Evolutionary conservation across 2,329 filamentous ascomycete species (phyloP).

Genomic region (Fusarium sp.): DNA sequence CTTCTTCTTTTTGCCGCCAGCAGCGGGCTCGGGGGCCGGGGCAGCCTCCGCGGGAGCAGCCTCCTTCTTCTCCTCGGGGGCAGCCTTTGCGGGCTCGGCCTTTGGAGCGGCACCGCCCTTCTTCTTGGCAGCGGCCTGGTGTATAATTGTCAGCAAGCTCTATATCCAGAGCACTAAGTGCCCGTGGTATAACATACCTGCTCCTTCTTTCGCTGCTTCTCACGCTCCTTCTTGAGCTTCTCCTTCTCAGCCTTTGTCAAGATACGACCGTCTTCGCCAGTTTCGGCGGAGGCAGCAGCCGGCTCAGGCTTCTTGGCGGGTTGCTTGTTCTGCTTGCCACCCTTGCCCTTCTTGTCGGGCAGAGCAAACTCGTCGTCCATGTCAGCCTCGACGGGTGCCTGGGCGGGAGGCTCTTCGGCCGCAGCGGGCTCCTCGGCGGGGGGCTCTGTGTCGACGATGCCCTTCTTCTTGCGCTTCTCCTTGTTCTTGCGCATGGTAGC

Average conservation of each 20-base stretch:
- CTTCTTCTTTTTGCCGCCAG: constrained; percentile 85
- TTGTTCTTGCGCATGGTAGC: constrained; percentile 84
- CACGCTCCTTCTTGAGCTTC: constrained; percentile 95
- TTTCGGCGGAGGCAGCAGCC: constrained; percentile 64
- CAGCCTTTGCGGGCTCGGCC: constrained; percentile 45
- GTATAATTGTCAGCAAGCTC: constrained; percentile 24
- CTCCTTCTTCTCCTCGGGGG: constrained; percentile 72
- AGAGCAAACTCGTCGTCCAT: constrained; percentile 88
- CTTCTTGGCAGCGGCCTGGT: constrained; percentile 78
- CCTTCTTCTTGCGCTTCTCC: constrained; percentile 92
- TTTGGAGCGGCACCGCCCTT: constrained; percentile 62
- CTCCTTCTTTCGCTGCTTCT: constrained; percentile 99
- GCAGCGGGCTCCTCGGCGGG: constrained; percentile 69
- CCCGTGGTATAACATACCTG: constrained; percentile 66
- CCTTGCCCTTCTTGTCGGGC: constrained; percentile 80
- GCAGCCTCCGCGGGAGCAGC: constrained; percentile 55
- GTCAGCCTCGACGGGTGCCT: constrained; percentile 82
- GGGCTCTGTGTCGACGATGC: constrained; percentile 70
- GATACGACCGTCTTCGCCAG: constrained; percentile 72
- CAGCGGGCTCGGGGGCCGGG: constrained; percentile 49
- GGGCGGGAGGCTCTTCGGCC: constrained; percentile 69
- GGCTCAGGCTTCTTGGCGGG: constrained; percentile 58
- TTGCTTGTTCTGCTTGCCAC: constrained; percentile 58
- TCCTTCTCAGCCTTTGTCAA: constrained; percentile 99
- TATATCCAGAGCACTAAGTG: background rate